Percentiles rank a stretch among this genome's conserved stretches.
Conservation (phyloP, 768 basidiomycete genomes). For the Boletus subcaerulescens region DNA sequence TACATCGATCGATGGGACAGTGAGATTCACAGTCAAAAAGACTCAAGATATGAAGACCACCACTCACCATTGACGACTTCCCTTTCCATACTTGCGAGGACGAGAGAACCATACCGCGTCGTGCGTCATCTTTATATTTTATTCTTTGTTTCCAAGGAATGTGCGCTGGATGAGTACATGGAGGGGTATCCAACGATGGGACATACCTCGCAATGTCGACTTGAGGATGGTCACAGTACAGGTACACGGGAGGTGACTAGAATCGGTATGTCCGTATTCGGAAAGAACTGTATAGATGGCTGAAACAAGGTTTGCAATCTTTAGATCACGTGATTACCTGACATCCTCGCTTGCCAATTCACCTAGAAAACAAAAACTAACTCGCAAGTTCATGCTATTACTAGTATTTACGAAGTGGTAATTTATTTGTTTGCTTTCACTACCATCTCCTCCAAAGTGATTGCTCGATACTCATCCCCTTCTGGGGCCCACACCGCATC, state of each 20-base stretch:
- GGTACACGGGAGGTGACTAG: too few relatives aligned
- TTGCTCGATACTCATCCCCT: slow-evolving; percentile 66
- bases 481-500: slow-evolving; percentile 91
- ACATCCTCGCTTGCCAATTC: too few relatives aligned
- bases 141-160: neutral
- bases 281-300: slow-evolving; percentile 30
- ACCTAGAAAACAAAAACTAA: too few relatives aligned
- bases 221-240: slow-evolving; percentile 1
- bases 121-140: slow-evolving; percentile 94
- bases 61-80: slow-evolving; percentile 88
- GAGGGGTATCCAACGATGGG: neutral
- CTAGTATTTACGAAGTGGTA: neutral
- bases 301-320: slow-evolving; percentile 15
- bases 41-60: too few relatives aligned
- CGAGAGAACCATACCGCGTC: slow-evolving; percentile 98
- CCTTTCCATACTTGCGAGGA: slow-evolving; percentile 93
- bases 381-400: too few relatives aligned
- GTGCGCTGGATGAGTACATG: neutral
- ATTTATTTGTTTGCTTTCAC: slow-evolving; percentile 45
- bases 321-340: slow-evolving; percentile 4
- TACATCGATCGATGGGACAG: neutral
- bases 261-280: neutral
- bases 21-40: neutral
- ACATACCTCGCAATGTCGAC: slow-evolving; percentile 23
- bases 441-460: slow-evolving; percentile 89